Base-by-base conservation (phyloP, 2,329 filamentous ascomycete genomes). In the Cladorrhinum sp. region DNA sequence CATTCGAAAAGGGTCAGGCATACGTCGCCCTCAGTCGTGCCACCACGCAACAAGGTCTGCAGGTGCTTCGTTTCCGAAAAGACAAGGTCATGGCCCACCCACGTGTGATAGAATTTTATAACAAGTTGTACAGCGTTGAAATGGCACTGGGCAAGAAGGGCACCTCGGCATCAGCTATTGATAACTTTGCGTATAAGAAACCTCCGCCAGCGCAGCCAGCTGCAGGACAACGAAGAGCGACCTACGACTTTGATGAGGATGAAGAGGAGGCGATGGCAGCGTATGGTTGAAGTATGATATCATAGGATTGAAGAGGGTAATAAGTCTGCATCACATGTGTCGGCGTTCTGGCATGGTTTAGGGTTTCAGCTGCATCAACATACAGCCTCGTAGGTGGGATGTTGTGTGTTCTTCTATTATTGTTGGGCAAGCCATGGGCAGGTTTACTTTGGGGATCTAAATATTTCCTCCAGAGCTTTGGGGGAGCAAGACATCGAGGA, bases 1-100 rank as follows among this genome's bases (percentile, higher is more conserved):
- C 96, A 1, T 99, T 99, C 69, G 95, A 99, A 73, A 97, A 96
- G 74, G 95, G 95, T 0, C 95, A 99, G 74, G 95, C 95, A 5
- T 99, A 99, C 71, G 95, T 99, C 56, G 95, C 95, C 56, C 85
- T 99, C 14, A 96, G 91, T 79, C 90, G 95, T 75, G 95, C 95
- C 14, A 96, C 92, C 1, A 90, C 83, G 61, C 92, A 97, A 77
- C 83, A 86, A 18, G 95, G 95, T 0, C 78, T 99, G 20, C 92
- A 96, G 71, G 93, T 99, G 12, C 75, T 94, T 54, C 84, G 91
- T 36, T 99, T 99, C 69, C 90, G 97, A 69, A 90, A 91, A 66
- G 83, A 79, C 63, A 98, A 96, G 75, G 94, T 99, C 24, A 93
- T 96, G 87, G 95, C 96, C 2, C 95, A 99, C 72, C 88, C 91